Conservation (phyloP, 768 basidiomycete species). For the Kockovaella imperatae region DNA sequence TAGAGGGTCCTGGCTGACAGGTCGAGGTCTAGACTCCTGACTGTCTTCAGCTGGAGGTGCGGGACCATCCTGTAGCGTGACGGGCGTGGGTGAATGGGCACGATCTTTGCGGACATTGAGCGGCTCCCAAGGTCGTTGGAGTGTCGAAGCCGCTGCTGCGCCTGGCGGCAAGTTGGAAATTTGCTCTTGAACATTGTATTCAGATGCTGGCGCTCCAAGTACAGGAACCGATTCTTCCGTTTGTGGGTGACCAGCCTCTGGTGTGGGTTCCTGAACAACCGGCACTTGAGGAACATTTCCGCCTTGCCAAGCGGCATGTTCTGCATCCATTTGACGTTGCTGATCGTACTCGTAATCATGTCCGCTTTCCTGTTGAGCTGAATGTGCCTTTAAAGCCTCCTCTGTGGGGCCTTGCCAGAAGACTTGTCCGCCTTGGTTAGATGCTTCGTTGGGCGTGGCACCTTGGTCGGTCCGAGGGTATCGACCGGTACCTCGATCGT, state of each 20-base stretch:
- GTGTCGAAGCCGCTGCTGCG: not conserved
- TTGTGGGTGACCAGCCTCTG: conserved; percentile 1
- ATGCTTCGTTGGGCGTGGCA: no score
- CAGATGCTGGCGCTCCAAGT: not conserved
- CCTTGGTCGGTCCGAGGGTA: no score
- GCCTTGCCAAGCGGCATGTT: conserved; percentile 17
- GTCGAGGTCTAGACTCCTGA: no score
- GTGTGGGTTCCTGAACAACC: not conserved
- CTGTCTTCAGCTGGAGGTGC: no score
- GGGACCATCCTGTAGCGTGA: conserved; percentile 1
- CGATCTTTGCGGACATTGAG: conserved; percentile 24
- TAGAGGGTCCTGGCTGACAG: no score
- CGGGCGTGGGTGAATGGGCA: conserved; percentile 10
- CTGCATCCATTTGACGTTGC: conserved; percentile 19
- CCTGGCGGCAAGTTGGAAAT: not conserved
- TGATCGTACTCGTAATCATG: conserved; percentile 37
- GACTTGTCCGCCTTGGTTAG: conserved; percentile 4
- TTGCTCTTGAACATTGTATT: not conserved
- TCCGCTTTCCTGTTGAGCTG: not conserved
- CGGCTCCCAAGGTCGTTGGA: conserved; percentile 29
- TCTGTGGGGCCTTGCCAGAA: conserved; percentile 25
- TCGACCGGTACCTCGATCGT: not conserved
- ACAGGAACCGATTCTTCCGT: not conserved
- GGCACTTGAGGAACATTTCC: not conserved
- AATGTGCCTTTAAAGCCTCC: conserved; percentile 12